Base-by-base conservation (phyloP, 73 alveolate species). In the Breviolum minutum region DNA sequence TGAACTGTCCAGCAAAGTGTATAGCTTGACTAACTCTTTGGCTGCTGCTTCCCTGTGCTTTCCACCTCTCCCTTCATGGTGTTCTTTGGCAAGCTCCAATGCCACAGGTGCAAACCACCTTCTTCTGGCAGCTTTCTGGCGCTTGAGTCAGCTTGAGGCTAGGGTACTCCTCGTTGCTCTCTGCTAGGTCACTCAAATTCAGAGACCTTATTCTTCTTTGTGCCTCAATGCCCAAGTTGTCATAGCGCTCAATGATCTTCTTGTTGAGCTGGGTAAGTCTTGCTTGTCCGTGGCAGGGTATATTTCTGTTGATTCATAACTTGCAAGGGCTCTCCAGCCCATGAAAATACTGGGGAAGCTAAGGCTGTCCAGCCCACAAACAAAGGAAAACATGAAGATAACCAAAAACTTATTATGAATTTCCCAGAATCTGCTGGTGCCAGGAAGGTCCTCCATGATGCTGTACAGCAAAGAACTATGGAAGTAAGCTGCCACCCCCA, bases 401-500 rank as follows among this genome's bases (percentile, higher is more conserved):
- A 27, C 86, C 10, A 77, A 77, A 14, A 6, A 63, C 61, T 8
- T 6, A 8, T 8, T 5, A 61, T 27, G 22, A 77, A 7, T 77
- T 8, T 77, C 86, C 86, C 20, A 77, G 86, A 63, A 40, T 30
- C 88, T 30, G 88, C 48, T 84, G 40, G 62, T 84, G 76, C 70
- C 94, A 19, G 73, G 79, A 20, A 84, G 73, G 63, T 84, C 62
- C 63, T 54, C 94, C 94, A 84, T 61, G 61, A 84, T 62, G 62
- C 40, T 24, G 94, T 61, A 54, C 70, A 84, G 94, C 79, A 84
- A 14, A 6, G 94, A 84, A 27, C 94, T 77, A 84, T 61, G 76
- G 63, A 84, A 27, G 66, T 84, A 84, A 10, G 94, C 94, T 13
- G 94, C 94, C 24, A 84, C 94, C 5, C 94, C 94, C 76, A 84